phyloP scores from a whole-genome alignment of 1,284 basidiomycete genomes.

The Kalmanozyma brasiliensis region DNA sequence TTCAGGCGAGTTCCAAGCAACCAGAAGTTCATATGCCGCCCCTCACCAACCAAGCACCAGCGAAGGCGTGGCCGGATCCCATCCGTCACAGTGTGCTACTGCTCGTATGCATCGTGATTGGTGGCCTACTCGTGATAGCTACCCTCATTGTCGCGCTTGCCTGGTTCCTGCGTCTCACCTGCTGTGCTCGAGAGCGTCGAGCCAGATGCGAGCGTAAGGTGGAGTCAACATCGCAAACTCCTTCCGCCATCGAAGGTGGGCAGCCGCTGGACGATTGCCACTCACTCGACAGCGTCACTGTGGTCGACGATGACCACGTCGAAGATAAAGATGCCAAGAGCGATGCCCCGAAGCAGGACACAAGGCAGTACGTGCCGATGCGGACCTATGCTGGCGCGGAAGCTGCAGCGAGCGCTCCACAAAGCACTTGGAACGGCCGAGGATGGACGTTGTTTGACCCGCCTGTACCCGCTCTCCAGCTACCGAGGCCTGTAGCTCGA shows the following conservation, averaged over 20 bases:
- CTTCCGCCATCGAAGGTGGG: too few species aligned
- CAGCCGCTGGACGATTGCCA: conserved; percentile 1
- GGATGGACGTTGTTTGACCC: conserved; percentile 44
- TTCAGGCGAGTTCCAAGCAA: too few species aligned
- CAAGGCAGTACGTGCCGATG: conserved; percentile 11
- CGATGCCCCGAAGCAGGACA: conserved; percentile 12
- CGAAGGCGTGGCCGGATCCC: conserved; percentile 8
- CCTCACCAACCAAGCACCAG: too few species aligned
- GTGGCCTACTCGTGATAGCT: conserved; percentile 37
- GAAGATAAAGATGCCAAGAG: conserved; percentile 34
- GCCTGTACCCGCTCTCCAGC: conserved; percentile 20
- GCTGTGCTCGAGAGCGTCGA: conserved; percentile 26
- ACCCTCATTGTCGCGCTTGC: conserved; percentile 43
- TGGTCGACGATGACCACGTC: conserved; percentile 21
- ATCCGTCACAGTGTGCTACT: conserved; percentile 47
- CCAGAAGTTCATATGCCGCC: too few species aligned
- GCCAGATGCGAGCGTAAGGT: conserved; percentile 25
- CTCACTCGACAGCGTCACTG: conserved; percentile 32
- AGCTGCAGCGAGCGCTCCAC: conserved; percentile 6
- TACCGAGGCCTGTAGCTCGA: conserved; percentile 15
- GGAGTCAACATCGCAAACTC: too few species aligned
- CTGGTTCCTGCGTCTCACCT: conserved; percentile 42
- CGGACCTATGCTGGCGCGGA: conserved; percentile 12
- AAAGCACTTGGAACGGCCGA: conserved; percentile 39
- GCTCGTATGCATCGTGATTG: conserved; percentile 46